These are phyloP conservation scores for Dryadomyces quercivorus DNA, from an alignment of 2,329 filamentous ascomycete species.

Conservation along the genomic window DNA sequence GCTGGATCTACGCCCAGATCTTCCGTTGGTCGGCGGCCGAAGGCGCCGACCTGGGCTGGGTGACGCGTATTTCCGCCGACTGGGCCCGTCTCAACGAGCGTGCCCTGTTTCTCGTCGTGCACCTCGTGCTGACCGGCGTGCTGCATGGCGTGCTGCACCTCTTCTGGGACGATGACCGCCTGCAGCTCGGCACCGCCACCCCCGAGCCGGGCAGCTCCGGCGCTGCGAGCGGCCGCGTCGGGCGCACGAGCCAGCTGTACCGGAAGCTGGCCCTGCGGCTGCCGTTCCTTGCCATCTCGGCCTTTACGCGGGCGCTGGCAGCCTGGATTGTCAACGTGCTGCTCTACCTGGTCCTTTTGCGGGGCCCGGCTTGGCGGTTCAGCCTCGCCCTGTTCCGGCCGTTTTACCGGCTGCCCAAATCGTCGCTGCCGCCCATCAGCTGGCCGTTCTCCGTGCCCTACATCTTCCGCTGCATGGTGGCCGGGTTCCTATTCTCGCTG, in stretches of 20 bases:
- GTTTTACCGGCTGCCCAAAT: constrained; percentile 64
- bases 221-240: neutral
- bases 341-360: constrained; percentile 51
- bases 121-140: constrained; percentile 56
- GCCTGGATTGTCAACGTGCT: constrained; percentile 34
- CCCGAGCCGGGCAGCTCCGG: neutral
- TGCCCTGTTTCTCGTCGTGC: constrained; percentile 65
- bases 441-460: constrained; percentile 47
- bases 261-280: constrained; percentile 23
- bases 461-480: constrained; percentile 41
- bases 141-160: constrained; percentile 61
- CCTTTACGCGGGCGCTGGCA: constrained; percentile 26
- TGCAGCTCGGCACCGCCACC: constrained; percentile 32
- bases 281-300: constrained; percentile 24
- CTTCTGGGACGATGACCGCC: constrained; percentile 58
- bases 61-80: constrained; percentile 60
- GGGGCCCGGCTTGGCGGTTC: constrained; percentile 54
- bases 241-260: constrained; percentile 8
- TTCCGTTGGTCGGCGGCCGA: constrained; percentile 61
- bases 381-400: constrained; percentile 58
- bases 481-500: constrained; percentile 54
- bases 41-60: constrained; percentile 54
- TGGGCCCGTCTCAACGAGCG: constrained; percentile 73
- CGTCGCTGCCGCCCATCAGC: constrained; percentile 47
- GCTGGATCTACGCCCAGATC: constrained; percentile 66